Conservation (phyloP, 2,329 filamentous ascomycete genomes). For the Penicillium sp. region DNA sequence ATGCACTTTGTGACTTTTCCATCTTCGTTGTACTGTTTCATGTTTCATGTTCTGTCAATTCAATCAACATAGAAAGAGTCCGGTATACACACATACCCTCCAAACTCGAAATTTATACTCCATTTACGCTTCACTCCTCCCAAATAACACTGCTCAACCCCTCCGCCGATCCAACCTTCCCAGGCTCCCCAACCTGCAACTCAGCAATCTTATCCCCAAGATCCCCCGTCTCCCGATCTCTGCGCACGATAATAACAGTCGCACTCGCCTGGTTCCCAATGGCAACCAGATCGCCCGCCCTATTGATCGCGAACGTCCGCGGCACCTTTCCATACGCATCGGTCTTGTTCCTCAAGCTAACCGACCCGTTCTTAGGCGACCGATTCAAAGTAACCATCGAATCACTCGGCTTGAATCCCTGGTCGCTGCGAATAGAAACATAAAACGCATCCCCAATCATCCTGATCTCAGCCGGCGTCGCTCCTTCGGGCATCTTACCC, state of each 20-base stretch:
- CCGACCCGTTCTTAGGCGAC: slow-evolving; percentile 57
- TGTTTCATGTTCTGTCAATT: neutral
- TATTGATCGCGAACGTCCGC: slow-evolving; percentile 66
- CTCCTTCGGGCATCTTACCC: slow-evolving; percentile 24
- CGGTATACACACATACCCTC: neutral
- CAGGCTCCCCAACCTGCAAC: slow-evolving; percentile 31
- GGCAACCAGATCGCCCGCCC: slow-evolving; percentile 61
- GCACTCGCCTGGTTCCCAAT: slow-evolving; percentile 63
- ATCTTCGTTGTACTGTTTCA: neutral
- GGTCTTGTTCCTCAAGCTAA: slow-evolving; percentile 58
- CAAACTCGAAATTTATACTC: neutral
- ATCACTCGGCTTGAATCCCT: slow-evolving; percentile 28
- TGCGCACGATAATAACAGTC: slow-evolving; percentile 60
- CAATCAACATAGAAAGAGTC: neutral
- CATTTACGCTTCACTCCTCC: slow-evolving; percentile 24
- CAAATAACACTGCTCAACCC: slow-evolving; percentile 40
- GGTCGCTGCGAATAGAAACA: slow-evolving; percentile 34
- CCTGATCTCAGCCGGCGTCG: slow-evolving; percentile 29
- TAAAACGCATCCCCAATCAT: slow-evolving; percentile 26
- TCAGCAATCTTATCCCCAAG: slow-evolving; percentile 47
- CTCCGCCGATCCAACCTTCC: slow-evolving; percentile 23
- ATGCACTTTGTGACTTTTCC: neutral
- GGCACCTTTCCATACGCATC: slow-evolving; percentile 65
- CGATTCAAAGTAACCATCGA: slow-evolving; percentile 30
- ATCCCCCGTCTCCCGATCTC: slow-evolving; percentile 60